Base-by-base conservation (phyloP, 192 early-diverging fungal species). In the Allomyces javanicus region DNA sequence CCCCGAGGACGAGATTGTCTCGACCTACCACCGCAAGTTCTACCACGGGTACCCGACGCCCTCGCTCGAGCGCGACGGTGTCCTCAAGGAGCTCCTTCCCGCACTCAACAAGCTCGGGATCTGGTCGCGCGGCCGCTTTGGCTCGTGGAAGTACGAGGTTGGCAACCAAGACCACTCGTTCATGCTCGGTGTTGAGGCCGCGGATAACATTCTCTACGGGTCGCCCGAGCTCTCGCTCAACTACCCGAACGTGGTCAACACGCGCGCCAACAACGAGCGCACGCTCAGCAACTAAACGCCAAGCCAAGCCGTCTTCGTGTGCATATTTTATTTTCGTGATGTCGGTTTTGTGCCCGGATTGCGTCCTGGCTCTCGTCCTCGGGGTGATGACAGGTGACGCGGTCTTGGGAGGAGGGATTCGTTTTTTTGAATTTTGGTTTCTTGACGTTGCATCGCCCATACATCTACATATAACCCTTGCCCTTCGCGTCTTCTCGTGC, bases 81-180 rank as follows among this genome's bases (percentile, higher is more conserved):
- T 65, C 26, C 62, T 73, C 26, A 43, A 61, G 12, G 33, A 61
- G 14, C 24, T 73, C 26, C 63, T 70, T 14, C 72, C 72, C 7
- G 67, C 44, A 27, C 67, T 73, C 24, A 55, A 68, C 55, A 63
- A 70, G 23, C 43, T 65, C 24, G 64, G 65, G 3, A 73, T 73
- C 62, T 70, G 69, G 72, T 70, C 69, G 17, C 69, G 69, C n/a
- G 72, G 72, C 9, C 69, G 72, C n/a, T 73, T 73, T 62, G 72
- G 72, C 4, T 64, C 66, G 9, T 73, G 72, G 72, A 73, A 71
- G 69, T 73, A 73, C 62, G 72, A 73, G 64, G 69, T 73, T 14
- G 72, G 61, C 26, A 73, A 73, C 65, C 72, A 73, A 44, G 72
- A 73, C 67, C 72, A 73, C 65, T 70, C 72, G 24, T 73, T 73